Evolutionary conservation across 495 filamentous ascomycete genomes (phyloP), one percentile per base, ranked within the genome.

Genomic region (Chaetomium cochliodes): DNA sequence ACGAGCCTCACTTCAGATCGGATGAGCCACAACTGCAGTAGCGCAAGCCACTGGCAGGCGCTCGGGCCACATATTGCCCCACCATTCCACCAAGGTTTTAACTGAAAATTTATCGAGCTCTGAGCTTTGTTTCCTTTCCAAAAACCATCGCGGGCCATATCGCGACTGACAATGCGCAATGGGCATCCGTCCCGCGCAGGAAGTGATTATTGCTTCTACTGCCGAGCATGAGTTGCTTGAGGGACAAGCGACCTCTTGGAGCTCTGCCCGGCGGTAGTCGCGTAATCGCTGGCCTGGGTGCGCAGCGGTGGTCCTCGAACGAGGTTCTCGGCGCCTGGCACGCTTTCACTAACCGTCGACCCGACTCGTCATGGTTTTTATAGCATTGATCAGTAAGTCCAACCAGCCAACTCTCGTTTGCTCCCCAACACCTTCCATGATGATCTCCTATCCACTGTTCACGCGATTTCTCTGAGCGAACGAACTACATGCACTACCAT

Each of bases 401-500:
- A n/a, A 18, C 16, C 20, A 22, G 8, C 59, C 22, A 12, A 25
- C 25, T 44, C 3, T 60, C 25, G 26, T 22, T 60, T 46, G 5
- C 57, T 22, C 28, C 49, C 53, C 47, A 54, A 53, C 56, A 28
- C 56, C 51, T 70, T 44, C 18, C 67, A 86, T 86, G 88, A 90
- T 79, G 88, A 90, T 62, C 51, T 62, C 52, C 53, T 63, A 49
- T 70, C 76, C 78, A 81, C 78, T 69, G 79, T 80, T 81, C 77
- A 60, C 74, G 92, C 85, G 88, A 97, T 84, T 80, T 85, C 86
- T 93, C 47, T 76, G 93, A 93, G 89, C 92, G 90, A 81, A 81
- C 80, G 88, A 90, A 94, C 89, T 79, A 96, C 93, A 98, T 98
- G 93, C 93, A 98, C 88, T 89, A 98, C 93, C 93, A 96, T 97